Percentiles rank a stretch among this genome's conserved stretches.
Evolutionary conservation across 148 eudicot genomes (phyloP).

Genomic region (Amaranthus hypochondriacus): DNA sequence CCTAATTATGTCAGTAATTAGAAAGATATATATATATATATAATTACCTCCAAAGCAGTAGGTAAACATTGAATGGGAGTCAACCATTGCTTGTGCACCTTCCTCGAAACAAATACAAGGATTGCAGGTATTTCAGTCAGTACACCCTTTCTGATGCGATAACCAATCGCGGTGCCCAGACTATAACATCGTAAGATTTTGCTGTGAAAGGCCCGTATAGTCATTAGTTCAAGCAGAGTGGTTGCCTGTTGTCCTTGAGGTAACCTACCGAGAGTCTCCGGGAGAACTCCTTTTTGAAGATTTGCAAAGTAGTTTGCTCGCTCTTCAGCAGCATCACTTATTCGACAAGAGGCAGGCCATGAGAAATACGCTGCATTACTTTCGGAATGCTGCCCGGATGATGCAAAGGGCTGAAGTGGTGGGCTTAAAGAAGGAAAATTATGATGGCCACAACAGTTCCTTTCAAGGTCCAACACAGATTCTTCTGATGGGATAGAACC

Average conservation of each 20-base stretch:
- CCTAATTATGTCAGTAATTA: too few species aligned
- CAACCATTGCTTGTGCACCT: slow-evolving; percentile 98
- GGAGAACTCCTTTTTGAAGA: slow-evolving; percentile 87
- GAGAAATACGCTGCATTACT: slow-evolving; percentile 88
- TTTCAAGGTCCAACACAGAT: slow-evolving; percentile 79
- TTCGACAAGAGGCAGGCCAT: slow-evolving; percentile 86
- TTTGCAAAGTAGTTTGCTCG: slow-evolving; percentile 90
- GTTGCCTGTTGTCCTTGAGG: slow-evolving; percentile 93
- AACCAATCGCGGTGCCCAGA: slow-evolving; percentile 97
- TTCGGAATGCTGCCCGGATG: slow-evolving; percentile 87
- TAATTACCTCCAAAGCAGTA: slow-evolving; percentile 75
- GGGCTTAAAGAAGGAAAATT: slow-evolving; percentile 68
- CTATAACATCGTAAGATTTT: slow-evolving; percentile 92
- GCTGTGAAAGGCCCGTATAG: slow-evolving; percentile 96
- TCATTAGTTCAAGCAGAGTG: slow-evolving; percentile 90
- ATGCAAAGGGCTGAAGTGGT: slow-evolving; percentile 78
- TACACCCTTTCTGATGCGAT: slow-evolving; percentile 79
- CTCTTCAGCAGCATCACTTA: slow-evolving; percentile 90
- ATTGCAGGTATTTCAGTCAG: slow-evolving; percentile 92
- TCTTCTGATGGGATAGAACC: slow-evolving; percentile 89
- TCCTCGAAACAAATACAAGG: slow-evolving; percentile 88
- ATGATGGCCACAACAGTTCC: slow-evolving; percentile 51
- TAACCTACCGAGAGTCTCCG: slow-evolving; percentile 63
- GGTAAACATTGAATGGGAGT: slow-evolving; percentile 86
- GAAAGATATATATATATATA: background rate